These are phyloP conservation scores for Lathyrus sativus DNA, from an alignment of 306 rosid species.

Conservation along the genomic window DNA sequence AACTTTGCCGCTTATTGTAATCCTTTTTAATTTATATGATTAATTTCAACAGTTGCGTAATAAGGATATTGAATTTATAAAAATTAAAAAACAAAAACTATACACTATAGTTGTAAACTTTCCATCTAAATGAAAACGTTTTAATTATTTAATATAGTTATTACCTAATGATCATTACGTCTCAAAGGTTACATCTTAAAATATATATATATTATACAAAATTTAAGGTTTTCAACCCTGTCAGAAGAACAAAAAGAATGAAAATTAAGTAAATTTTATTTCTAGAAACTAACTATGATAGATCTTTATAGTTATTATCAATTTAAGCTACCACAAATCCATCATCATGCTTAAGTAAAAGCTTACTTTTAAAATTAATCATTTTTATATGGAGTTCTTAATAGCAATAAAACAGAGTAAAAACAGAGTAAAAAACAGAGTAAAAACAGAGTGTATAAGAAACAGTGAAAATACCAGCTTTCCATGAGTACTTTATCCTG, in stretches of 20 bases:
- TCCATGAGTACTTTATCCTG: constrained; percentile 93
- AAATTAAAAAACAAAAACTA: too few relatives aligned
- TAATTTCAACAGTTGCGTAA: too few relatives aligned
- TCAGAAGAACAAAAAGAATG: background rate
- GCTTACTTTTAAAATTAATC: background rate
- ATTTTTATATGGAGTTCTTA: background rate
- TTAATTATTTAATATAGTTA: background rate
- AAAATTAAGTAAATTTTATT: background rate
- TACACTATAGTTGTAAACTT: background rate
- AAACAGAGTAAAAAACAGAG: background rate
- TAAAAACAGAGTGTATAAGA: background rate
- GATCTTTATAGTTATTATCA: background rate
- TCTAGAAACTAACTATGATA: background rate
- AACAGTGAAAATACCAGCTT: constrained; percentile 64
- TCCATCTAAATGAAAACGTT: background rate
- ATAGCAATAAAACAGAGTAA: background rate
- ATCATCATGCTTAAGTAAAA: background rate
- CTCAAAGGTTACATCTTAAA: background rate
- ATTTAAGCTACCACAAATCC: background rate
- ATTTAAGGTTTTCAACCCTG: background rate
- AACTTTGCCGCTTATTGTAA: too few relatives aligned
- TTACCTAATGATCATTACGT: background rate
- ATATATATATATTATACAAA: background rate
- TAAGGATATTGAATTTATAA: too few relatives aligned
- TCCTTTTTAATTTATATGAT: too few relatives aligned